Evolutionary conservation across 495 filamentous ascomycete species (phyloP), one percentile per base, ranked within the genome.

Genomic region (Talaromyces wortmannii): DNA sequence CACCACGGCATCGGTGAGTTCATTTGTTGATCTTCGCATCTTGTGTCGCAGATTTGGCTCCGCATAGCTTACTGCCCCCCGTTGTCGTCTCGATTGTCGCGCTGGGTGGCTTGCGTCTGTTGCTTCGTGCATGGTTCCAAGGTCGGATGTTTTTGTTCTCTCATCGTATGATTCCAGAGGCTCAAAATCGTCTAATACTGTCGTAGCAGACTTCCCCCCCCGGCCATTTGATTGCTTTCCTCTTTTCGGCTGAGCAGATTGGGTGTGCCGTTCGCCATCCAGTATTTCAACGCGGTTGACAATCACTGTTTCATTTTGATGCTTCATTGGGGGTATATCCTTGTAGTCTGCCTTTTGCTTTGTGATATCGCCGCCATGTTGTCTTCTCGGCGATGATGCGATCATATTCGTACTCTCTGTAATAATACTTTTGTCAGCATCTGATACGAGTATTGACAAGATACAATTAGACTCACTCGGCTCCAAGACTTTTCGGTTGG

Each of bases 31-130:
- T 49, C 90, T 83, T 50, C 90, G 80, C 90, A 95, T 95, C 72
- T 95, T 95, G 61, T 84, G 87, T 50, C 88, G 78, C 32, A 95
- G 73, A 62, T 88, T 95, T 7, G 90, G 90, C 66, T 92, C 87
- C 18, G 89, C 88, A 65, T 95, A 95, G 71, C 88, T 94, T 47
- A 95, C 79, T 31, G 79, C 77, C 6, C 80, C 72, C 50, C 84
- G 73, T 11, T 83, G 79, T 57, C 90, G 82, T 29, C 90, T 75
- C 45, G 80, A 83, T 8, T 82, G 77, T 48, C 88, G 77, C 33
- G 72, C 75, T 50, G 73, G 75, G 36, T 78, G 73, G 47, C 74
- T 78, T 43, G 53, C 30, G 8, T 48, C 17, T 49, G 57, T 46
- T 32, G 40, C 12, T 4, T 53, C 52, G 15, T 53, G 12, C 13